phyloP scores from a whole-genome alignment of 768 basidiomycete genomes.

The Dacryopinax primogenitus region DNA sequence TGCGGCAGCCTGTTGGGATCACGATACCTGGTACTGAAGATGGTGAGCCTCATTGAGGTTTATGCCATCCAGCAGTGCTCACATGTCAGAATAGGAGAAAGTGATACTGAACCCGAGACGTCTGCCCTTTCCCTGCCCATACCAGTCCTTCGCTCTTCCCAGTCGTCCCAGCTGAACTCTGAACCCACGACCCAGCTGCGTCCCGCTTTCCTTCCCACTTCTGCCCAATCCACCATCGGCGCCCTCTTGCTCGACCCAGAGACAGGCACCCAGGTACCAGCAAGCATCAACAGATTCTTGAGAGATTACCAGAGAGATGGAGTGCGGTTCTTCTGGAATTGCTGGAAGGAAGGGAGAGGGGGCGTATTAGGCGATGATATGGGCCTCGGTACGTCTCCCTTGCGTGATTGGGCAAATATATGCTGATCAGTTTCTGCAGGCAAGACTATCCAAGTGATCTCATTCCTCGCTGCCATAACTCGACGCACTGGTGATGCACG shows the following conservation, averaged over 20 bases:
- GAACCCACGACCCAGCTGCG: background rate
- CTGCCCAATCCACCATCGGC: constrained; percentile 17
- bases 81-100: background rate
- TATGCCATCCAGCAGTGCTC: background rate
- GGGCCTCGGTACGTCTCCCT: constrained; percentile 48
- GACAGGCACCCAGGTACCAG: constrained; percentile 17
- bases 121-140: background rate
- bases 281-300: constrained; percentile 65
- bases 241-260: constrained; percentile 18
- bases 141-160: background rate
- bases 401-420: no score
- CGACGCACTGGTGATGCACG: constrained; percentile 51
- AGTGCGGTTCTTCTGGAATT: constrained; percentile 62
- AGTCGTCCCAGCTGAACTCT: background rate
- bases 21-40: background rate
- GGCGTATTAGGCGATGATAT: constrained; percentile 92
- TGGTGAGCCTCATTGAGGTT: background rate
- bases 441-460: constrained; percentile 90
- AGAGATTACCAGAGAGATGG: constrained; percentile 86
- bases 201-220: constrained; percentile 17
- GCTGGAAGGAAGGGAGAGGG: constrained; percentile 54
- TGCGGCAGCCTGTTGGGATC: background rate
- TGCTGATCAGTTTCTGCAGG: constrained; percentile 33
- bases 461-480: constrained; percentile 87
- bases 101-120: background rate